phyloP scores from a whole-genome alignment of 495 filamentous ascomycete species.

The Penicillium canariense region DNA sequence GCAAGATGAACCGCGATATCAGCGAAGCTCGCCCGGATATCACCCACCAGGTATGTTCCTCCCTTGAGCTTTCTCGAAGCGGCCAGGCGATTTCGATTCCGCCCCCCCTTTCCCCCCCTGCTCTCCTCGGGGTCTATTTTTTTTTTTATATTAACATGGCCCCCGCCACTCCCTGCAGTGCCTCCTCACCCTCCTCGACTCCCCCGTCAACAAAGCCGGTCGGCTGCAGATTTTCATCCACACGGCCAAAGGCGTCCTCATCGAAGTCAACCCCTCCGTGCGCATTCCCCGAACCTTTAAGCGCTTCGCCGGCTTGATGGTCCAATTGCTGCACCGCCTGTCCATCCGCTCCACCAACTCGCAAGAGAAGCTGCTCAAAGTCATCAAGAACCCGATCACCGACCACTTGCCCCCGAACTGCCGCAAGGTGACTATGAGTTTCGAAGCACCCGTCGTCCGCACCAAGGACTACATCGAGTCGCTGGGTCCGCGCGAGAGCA shows the following conservation, averaged over 20 bases:
- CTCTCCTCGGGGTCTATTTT: not conserved
- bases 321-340: slow-evolving; percentile 94
- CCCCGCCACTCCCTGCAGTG: slow-evolving; percentile 55
- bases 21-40: slow-evolving; percentile 97
- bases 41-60: slow-evolving; percentile 83
- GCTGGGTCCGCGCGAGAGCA: slow-evolving; percentile 78
- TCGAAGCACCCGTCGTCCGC: slow-evolving; percentile 81
- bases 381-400: slow-evolving; percentile 96
- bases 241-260: slow-evolving; percentile 92
- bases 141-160: slow-evolving; percentile 9
- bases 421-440: slow-evolving; percentile 94
- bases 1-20: slow-evolving; percentile 98
- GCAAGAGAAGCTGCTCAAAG: slow-evolving; percentile 94
- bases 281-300: slow-evolving; percentile 98
- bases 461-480: slow-evolving; percentile 83
- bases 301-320: slow-evolving; percentile 97
- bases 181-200: slow-evolving; percentile 94
- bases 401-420: slow-evolving; percentile 96
- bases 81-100: not conserved
- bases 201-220: slow-evolving; percentile 96
- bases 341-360: slow-evolving; percentile 94
- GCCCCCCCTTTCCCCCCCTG: not conserved
- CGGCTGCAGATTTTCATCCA: slow-evolving; percentile 98
- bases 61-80: too few relatives aligned
- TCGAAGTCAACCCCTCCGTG: slow-evolving; percentile 95